Conservation (phyloP, 352 stramenopile species). For the Blastocystis sp. region DNA sequence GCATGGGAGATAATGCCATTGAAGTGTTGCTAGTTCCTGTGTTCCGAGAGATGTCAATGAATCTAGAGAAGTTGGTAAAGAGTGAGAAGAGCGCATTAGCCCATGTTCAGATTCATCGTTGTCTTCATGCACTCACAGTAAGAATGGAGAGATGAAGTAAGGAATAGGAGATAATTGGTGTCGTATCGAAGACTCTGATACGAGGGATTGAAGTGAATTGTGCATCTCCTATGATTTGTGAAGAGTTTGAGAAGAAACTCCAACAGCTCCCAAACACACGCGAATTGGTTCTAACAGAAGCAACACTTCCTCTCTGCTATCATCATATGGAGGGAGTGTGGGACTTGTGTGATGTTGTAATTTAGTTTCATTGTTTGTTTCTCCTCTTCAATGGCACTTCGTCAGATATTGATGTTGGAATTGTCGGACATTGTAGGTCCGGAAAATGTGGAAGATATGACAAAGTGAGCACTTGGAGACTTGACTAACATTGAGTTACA, state of each 20-base stretch:
- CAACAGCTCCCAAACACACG: neutral
- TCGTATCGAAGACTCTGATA: neutral
- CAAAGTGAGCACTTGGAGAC: conserved; percentile 12
- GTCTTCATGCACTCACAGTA: conserved; percentile 18
- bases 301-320: conserved; percentile 15
- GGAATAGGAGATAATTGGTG: neutral
- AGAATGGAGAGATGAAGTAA: neutral
- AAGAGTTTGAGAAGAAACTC: conserved; percentile 10
- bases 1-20: neutral
- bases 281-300: conserved; percentile 24
- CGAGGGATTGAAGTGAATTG: neutral
- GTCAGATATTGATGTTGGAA: conserved; percentile 42
- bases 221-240: neutral
- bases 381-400: neutral
- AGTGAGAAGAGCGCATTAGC: neutral
- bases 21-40: conserved; percentile 6
- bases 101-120: conserved; percentile 30
- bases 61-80: neutral
- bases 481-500: neutral
- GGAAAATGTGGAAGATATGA: conserved; percentile 50
- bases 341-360: conserved; percentile 53
- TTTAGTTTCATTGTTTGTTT: conserved; percentile 31
- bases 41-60: neutral
- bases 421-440: conserved; percentile 53
- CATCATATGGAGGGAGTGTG: neutral